phyloP scores from a whole-genome alignment of 75 land plant species.

The Isoetes taiwanensis region DNA sequence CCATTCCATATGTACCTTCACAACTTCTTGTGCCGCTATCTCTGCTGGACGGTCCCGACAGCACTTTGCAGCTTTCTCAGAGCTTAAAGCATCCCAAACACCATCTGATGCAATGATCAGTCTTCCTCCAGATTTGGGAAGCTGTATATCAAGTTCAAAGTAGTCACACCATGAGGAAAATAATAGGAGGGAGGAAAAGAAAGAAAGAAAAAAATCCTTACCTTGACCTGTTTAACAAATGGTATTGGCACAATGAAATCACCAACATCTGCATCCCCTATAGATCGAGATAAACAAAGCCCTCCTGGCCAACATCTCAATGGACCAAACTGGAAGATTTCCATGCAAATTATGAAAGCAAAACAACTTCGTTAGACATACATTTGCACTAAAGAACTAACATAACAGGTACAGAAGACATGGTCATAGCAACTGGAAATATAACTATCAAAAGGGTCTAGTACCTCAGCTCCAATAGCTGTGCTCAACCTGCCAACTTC shows the following conservation, averaged over 20 bases:
- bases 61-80: constrained; percentile 48
- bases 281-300: not conserved
- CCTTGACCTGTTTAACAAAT: constrained; percentile 4
- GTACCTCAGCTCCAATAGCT: not conserved
- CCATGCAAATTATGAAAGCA: not conserved
- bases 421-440: too few relatives aligned
- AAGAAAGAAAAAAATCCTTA: too few relatives aligned
- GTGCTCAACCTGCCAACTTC: constrained; percentile 1
- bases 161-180: not conserved
- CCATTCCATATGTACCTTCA: constrained; percentile 41
- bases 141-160: not conserved
- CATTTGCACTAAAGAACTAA: too few relatives aligned
- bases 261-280: not conserved
- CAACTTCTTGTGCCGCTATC: constrained; percentile 73
- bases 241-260: constrained; percentile 1
- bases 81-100: constrained; percentile 67
- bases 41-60: constrained; percentile 68
- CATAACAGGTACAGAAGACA: too few relatives aligned
- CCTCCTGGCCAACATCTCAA: constrained; percentile 6
- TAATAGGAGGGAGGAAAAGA: not conserved
- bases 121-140: constrained; percentile 4
- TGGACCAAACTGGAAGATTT: not conserved
- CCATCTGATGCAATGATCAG: constrained; percentile 35
- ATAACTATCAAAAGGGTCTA: not conserved
- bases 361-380: too few relatives aligned